A percentile compares a stretch with the other conserved stretches of the same genome.
Evolutionary conservation across 148 eudicot genomes (phyloP).

Genomic region (Dysphania ambrosioides): DNA sequence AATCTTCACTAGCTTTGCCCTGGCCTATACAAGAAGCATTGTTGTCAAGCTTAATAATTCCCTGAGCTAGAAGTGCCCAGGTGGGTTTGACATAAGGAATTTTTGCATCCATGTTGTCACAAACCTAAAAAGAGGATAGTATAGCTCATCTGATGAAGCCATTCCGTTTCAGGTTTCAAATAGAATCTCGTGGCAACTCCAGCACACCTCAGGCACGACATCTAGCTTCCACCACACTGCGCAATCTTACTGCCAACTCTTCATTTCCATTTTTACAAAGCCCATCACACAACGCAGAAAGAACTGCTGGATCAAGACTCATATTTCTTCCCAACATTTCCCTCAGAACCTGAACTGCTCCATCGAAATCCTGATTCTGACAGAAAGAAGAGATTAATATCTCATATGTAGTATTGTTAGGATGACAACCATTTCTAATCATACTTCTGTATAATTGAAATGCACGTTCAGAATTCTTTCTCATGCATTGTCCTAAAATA

Average conservation of each 20-base stretch:
- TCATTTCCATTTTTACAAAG: constrained; percentile 50
- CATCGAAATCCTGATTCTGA: constrained; percentile 69
- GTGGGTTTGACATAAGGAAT: too few relatives aligned
- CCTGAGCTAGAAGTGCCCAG: too few relatives aligned
- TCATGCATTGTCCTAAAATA: constrained; percentile 70
- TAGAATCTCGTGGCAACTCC: not conserved
- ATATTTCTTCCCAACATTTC: constrained; percentile 63
- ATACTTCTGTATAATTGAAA: constrained; percentile 65
- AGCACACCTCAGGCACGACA: not conserved
- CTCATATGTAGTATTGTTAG: constrained; percentile 43
- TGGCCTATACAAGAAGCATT: too few relatives aligned
- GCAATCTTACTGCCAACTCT: constrained; percentile 41
- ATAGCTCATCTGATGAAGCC: not conserved
- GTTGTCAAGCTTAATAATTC: too few relatives aligned
- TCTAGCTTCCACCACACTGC: constrained; percentile 43
- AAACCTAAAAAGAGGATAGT: constrained; percentile 1
- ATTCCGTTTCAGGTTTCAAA: constrained; percentile 2
- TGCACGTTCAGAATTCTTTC: constrained; percentile 70
- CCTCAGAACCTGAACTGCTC: constrained; percentile 50
- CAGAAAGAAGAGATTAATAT: constrained; percentile 52
- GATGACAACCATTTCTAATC: constrained; percentile 58
- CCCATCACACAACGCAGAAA: constrained; percentile 47
- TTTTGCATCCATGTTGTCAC: not conserved
- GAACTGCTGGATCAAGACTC: constrained; percentile 36
- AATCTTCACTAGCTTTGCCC: too few relatives aligned